Base-by-base conservation (phyloP, 768 basidiomycete genomes). In the Saitozyma sp. region DNA sequence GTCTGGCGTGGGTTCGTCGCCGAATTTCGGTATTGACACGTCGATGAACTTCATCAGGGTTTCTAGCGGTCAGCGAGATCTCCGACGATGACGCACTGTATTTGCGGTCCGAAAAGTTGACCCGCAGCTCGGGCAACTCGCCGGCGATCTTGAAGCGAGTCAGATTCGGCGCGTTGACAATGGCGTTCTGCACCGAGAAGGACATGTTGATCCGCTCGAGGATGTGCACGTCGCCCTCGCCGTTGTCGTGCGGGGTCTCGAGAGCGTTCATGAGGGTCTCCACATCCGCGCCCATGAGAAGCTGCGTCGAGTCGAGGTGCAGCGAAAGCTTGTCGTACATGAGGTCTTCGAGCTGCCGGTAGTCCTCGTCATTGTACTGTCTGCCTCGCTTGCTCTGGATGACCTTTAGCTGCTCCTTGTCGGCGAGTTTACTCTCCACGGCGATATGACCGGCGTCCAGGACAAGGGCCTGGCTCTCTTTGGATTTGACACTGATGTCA, bases 401-500 rank as follows among this genome's bases (percentile, higher is more conserved):
- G 37, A 87, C 85, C 42, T 87, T 84, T 50, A 94, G 83, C 4
- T 88, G 87, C 41, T 86, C 83, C 81, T 97, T 91, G 71, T 90
- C 86, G 4, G 88, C 96, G 3, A 97, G 84, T 61, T 94, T 86
- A 72, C 92, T 95, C 75, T 89, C 88, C 42, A 99, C 88, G 1
- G 93, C 86, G 67, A 99, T 95, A 76, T 97, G 96, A 62, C 96
- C 96, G 6, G 95, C 96, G 76, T 98, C 96, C 56, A 98, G 83
- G 14, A 98, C 86, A 56, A 98, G 84, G 76, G 96, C 90, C 70
- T 86, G 91, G 80, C 92, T 89, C 19, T 86, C 80, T 62, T 85
- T 84, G 8, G 86, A 86, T 3, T 88, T 89, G 54, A 97, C 85
- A 68, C 92, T 95, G 61, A 20, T 49, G 49, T 65, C 54, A 62